Evolutionary conservation across 2,329 filamentous ascomycete genomes (phyloP).

Genomic region (Aspergillus pseudoviridinutans): DNA sequence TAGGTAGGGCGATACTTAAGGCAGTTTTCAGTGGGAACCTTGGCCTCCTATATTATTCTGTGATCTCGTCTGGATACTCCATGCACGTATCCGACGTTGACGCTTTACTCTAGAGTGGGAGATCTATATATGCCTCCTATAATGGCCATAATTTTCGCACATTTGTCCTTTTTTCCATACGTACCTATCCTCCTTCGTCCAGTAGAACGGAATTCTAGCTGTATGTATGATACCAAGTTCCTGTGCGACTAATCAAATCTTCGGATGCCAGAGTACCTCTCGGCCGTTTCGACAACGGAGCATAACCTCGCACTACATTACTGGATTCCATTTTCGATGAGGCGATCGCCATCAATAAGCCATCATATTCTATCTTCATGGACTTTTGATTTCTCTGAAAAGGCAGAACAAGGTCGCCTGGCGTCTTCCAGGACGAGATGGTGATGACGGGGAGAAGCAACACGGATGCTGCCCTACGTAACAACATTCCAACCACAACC

Average conservation of each 20-base stretch:
- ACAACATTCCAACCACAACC: slow-evolving; percentile 20
- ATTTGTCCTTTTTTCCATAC: background rate
- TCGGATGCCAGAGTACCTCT: background rate
- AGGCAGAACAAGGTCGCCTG: background rate
- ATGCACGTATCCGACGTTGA: background rate
- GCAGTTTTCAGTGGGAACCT: background rate
- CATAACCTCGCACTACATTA: background rate
- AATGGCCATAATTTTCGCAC: background rate
- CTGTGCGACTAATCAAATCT: background rate
- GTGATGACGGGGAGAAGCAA: background rate
- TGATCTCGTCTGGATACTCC: too few species aligned
- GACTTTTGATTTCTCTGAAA: background rate
- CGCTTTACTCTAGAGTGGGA: background rate
- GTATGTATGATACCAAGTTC: background rate
- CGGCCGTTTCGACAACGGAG: background rate
- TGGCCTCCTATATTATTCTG: background rate
- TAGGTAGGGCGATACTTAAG: too few species aligned
- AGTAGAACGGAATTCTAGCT: background rate
- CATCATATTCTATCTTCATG: background rate
- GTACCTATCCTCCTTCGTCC: background rate
- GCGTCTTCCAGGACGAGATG: slow-evolving; percentile 1
- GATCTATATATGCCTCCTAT: background rate
- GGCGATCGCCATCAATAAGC: background rate
- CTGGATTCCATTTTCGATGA: background rate
- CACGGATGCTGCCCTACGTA: slow-evolving; percentile 20